phyloP scores from a whole-genome alignment of 257 asterid genomes.

The Solanum lycopersicoides region DNA sequence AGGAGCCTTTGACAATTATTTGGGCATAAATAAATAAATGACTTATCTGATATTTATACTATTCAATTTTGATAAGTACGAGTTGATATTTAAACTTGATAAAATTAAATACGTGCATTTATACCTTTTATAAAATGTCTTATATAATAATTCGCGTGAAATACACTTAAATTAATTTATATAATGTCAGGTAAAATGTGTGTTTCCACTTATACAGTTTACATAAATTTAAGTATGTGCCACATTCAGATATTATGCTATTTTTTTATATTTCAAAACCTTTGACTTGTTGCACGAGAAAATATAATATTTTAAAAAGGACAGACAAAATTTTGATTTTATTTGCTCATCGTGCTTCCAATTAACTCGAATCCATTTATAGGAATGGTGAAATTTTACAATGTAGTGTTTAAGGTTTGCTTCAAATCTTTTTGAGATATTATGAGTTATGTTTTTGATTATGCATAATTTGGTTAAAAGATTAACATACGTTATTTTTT shows the following conservation, averaged over 20 bases:
- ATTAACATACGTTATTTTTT: background rate
- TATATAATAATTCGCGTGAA: fast-evolving
- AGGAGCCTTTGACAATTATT: background rate
- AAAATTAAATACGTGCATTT: fast-evolving
- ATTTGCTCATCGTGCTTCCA: background rate
- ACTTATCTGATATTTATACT: too few species aligned
- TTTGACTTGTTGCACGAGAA: background rate
- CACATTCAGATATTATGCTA: background rate
- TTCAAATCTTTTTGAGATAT: background rate
- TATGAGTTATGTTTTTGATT: background rate
- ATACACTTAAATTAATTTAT: background rate
- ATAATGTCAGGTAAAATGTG: background rate
- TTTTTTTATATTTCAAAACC: background rate
- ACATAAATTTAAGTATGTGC: background rate
- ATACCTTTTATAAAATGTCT: too few species aligned
- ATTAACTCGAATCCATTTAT: background rate
- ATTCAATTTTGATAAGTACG: too few species aligned
- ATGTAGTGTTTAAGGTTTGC: background rate
- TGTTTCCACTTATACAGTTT: background rate
- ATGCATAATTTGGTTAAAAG: background rate
- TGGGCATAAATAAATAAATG: background rate
- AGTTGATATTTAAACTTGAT: too few species aligned
- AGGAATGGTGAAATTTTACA: background rate
- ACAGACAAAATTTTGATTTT: background rate
- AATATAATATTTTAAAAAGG: background rate